A percentile compares a stretch with the other conserved stretches of the same genome.
Conservation (phyloP, 305 asterid species). For the Rubia tinctorum region DNA sequence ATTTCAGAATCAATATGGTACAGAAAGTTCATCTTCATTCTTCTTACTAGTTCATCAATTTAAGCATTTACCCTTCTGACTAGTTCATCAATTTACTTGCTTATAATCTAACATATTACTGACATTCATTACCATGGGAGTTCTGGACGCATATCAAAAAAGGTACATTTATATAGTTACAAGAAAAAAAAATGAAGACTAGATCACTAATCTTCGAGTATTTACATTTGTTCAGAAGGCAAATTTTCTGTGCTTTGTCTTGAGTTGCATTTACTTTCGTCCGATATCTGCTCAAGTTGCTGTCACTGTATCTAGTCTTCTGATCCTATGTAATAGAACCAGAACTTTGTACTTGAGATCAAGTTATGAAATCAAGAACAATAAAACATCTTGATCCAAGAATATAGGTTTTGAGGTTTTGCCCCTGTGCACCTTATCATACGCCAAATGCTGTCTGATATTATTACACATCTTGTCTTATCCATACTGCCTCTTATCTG, state of each 20-base stretch:
- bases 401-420: neutral
- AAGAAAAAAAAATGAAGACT: neutral
- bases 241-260: neutral
- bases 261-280: neutral
- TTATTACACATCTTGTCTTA: conserved; percentile 10
- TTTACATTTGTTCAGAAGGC: neutral
- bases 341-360: neutral
- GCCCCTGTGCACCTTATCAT: neutral
- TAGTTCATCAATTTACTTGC: neutral
- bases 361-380: neutral
- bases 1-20: conserved; percentile 37
- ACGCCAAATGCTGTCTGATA: neutral
- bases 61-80: conserved; percentile 16
- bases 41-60: neutral
- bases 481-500: conserved; percentile 21
- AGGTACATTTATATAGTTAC: neutral
- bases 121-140: conserved; percentile 1
- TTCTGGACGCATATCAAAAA: neutral
- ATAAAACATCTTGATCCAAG: neutral
- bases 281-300: neutral
- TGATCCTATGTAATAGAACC: neutral
- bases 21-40: conserved; percentile 40
- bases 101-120: conserved; percentile 1
- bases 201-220: neutral
- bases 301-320: neutral